A percentile compares a stretch with the other conserved stretches of the same genome.
These are phyloP conservation scores for Vigna angularis DNA, from an alignment of 306 rosid genomes.

Conservation along the genomic window DNA sequence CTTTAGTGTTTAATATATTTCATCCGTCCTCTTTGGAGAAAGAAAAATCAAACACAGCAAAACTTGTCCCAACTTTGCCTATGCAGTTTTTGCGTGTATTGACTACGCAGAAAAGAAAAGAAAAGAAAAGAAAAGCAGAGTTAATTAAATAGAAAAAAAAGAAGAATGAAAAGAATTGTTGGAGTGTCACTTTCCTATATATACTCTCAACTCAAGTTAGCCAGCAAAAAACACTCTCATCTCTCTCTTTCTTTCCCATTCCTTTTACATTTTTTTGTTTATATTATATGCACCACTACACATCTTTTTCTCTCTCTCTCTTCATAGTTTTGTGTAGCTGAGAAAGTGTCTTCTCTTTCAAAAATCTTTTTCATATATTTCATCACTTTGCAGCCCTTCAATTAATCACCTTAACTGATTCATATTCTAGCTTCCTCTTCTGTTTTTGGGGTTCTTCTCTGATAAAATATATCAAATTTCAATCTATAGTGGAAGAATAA, in stretches of 20 bases:
- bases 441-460: constrained; percentile 21
- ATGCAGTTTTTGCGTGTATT: constrained; percentile 59
- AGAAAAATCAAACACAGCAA: constrained; percentile 17
- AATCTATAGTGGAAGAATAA: constrained; percentile 37
- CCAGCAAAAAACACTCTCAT: constrained; percentile 34
- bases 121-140: constrained; percentile 38
- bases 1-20: constrained; percentile 1
- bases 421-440: constrained; percentile 29
- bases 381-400: constrained; percentile 37
- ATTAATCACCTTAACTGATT: constrained; percentile 14
- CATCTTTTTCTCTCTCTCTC: constrained; percentile 13
- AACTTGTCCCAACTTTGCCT: constrained; percentile 42
- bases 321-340: constrained; percentile 53
- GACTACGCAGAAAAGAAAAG: constrained; percentile 43
- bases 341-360: constrained; percentile 47
- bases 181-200: constrained; percentile 87
- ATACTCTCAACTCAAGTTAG: constrained; percentile 70
- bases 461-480: background rate
- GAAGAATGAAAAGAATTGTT: constrained; percentile 57
- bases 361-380: constrained; percentile 8
- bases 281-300: constrained; percentile 52
- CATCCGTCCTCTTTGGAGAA: constrained; percentile 54
- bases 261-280: constrained; percentile 39
- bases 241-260: constrained; percentile 44
- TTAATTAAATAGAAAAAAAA: background rate